phyloP scores from a whole-genome alignment of 495 filamentous ascomycete genomes.

The Thermothielavioides terrestris region DNA sequence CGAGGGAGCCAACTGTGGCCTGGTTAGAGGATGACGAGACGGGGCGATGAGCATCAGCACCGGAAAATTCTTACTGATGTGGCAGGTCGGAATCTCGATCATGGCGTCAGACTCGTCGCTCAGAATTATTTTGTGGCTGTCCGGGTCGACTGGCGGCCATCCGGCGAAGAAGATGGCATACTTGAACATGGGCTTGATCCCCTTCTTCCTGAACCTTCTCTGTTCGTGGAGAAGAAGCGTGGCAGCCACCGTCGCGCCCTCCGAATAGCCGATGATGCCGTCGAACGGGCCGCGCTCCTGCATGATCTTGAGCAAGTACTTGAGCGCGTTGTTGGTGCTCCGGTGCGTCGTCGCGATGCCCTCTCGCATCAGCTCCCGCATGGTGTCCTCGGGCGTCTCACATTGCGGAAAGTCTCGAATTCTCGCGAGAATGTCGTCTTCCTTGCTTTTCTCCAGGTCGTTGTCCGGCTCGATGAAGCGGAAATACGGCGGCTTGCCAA shows the following conservation, averaged over 20 bases:
- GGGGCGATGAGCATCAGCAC: not conserved
- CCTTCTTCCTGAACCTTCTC: slow-evolving; percentile 35
- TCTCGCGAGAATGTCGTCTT: slow-evolving; percentile 39
- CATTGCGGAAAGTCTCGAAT: slow-evolving; percentile 44
- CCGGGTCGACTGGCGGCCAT: slow-evolving; percentile 47
- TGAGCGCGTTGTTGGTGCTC: slow-evolving; percentile 35
- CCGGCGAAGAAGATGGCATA: slow-evolving; percentile 50
- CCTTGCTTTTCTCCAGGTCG: slow-evolving; percentile 28
- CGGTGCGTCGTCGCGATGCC: slow-evolving; percentile 36
- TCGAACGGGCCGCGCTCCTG: slow-evolving; percentile 44
- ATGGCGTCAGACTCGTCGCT: slow-evolving; percentile 45
- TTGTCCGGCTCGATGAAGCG: slow-evolving; percentile 44
- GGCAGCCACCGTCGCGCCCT: slow-evolving; percentile 51
- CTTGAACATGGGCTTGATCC: slow-evolving; percentile 44
- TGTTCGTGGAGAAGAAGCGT: slow-evolving; percentile 48
- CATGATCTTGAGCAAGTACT: slow-evolving; percentile 40
- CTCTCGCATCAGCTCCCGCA: slow-evolving; percentile 44
- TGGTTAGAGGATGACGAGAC: not conserved
- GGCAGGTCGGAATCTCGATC: slow-evolving; percentile 49
- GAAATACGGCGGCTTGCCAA: slow-evolving; percentile 42
- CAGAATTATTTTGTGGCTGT: slow-evolving; percentile 37
- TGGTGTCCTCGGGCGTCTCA: slow-evolving; percentile 40
- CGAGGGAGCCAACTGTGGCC: slow-evolving; percentile 42
- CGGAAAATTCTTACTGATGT: slow-evolving; percentile 42
- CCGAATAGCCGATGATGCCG: slow-evolving; percentile 52